Base-by-base conservation (phyloP, 305 asterid species). In the Stenogyne calaminthoides region DNA sequence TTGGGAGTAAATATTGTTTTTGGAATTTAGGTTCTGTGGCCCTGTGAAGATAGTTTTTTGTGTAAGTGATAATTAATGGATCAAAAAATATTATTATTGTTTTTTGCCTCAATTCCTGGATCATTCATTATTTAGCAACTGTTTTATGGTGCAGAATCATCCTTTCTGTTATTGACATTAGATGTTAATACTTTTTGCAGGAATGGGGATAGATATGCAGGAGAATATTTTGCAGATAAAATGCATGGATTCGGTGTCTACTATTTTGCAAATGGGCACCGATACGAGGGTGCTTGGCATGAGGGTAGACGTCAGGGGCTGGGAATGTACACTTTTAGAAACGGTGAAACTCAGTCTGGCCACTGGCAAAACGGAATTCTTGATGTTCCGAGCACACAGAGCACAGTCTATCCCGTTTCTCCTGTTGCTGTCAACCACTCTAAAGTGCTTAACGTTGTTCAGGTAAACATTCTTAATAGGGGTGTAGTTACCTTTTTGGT, bases 221-320 rank as follows among this genome's bases (percentile, higher is more conserved):
- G 98, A 67, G 97, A 91, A 70, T 91, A 92, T 78, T 92, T 92
- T 84, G 95, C 93, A 10, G 97, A 92, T 79, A 90, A 88, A 78
- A 93, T 93, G 97, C 98, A 93, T 36, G 97, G 98, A 34, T 93
- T 93, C 77, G 98, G 98, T 36, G 91, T 90, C 9, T 93, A 93
- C 79, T 74, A 44, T 51, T 93, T 93, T 65, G 98, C 95, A 6
- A 91, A 90, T 65, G 96, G 91, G n/a, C 98, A 93, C 54, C 80
- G 88, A 0, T 92, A 93, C 22, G 98, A 93, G 77, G 98, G 98
- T 80, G 91, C 97, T 44, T 93, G 98, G 98, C 98, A 90, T 29
- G 98, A 93, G 77, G 96, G 98, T 63, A 84, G 83, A 79, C 86
- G 98, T 64, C 98, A 93, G 70, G 98, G 97, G 5, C 87, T 89